Base-by-base conservation (phyloP, 306 rosid genomes). In the Dicorynia guianensis region DNA sequence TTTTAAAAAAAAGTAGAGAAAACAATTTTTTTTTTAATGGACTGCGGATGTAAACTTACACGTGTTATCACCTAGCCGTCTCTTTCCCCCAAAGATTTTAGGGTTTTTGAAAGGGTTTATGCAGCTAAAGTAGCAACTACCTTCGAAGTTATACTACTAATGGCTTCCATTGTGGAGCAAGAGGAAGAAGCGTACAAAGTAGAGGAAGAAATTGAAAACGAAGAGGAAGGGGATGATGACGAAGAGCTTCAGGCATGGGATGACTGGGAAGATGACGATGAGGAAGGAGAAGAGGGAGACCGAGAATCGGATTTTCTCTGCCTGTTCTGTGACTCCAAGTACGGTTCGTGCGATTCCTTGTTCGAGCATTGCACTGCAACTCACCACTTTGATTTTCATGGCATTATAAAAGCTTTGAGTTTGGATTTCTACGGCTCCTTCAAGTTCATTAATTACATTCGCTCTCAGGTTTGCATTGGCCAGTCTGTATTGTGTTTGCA, bases 371-470 rank as follows among this genome's bases (percentile, higher is more conserved):
- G 97, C 71, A 57, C 33, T 18, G 75, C 85, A 3, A 3, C 56
- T 67, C 99, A 95, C 78, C 80, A 63, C 70, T 95, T 95, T 72
- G 90, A 95, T 78, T 90, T 92, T 61, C 88, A 43, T 1, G 55
- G 64, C 30, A 49, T 89, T 11, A 80, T 78, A 62, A 75, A 48
- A 19, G 44, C 76, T 14, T 83, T 92, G 60, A 13, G 72, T 60
- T 80, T 95, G 67, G 91, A 90, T 71, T 95, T 92, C 83, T 92
- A 95, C 43, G 84, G 86, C 52, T 90, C 93, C 17, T 85, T 95
- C 75, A 92, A 90, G 86, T 87, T 92, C 73, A 89, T 95, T 15
- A 95, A 95, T 80, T 95, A 72, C 74, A 81, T 92, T 34, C 96
- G 97, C 76, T 81, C 91, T 34, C 87, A 82, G 96, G 97, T 89